These are phyloP conservation scores for Trichosporon inkin DNA, from an alignment of 1,284 basidiomycete species.

Conservation along the genomic window DNA sequence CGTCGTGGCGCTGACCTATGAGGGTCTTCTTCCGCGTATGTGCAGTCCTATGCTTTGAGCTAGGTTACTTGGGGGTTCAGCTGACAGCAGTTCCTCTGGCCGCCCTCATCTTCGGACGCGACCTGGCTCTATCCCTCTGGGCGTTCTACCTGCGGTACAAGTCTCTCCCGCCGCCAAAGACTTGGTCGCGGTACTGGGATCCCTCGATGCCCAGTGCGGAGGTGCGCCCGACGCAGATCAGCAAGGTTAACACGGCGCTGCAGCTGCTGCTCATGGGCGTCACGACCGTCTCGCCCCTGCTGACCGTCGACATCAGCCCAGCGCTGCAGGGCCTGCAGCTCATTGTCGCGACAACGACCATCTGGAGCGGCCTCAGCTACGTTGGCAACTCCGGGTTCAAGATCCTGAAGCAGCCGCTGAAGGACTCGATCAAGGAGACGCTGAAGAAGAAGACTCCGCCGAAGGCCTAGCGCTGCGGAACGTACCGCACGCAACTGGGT, in stretches of 20 bases:
- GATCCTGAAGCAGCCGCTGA: conserved; percentile 44
- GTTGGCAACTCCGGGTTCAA: conserved; percentile 69
- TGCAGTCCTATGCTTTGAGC: background rate
- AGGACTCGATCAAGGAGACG: background rate
- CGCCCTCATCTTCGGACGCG: conserved; percentile 80
- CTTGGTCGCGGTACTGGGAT: conserved; percentile 78
- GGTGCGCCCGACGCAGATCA: conserved; percentile 81
- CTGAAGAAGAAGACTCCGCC: background rate
- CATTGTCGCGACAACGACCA: conserved; percentile 79
- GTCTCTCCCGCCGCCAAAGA: conserved; percentile 77
- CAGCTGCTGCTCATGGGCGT: conserved; percentile 85
- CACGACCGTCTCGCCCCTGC: conserved; percentile 76
- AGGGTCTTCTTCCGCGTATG: conserved; percentile 76
- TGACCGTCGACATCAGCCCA: conserved; percentile 55
- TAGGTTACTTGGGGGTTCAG: background rate
- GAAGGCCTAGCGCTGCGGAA: background rate
- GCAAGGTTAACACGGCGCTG: conserved; percentile 90
- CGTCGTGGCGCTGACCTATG: conserved; percentile 77
- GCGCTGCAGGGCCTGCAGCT: conserved; percentile 64
- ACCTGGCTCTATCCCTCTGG: conserved; percentile 77
- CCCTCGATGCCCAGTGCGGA: conserved; percentile 91
- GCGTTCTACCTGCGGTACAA: conserved; percentile 94
- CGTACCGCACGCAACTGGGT: background rate
- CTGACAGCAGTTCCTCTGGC: conserved; percentile 68
- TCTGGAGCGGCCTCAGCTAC: conserved; percentile 90